Base-by-base conservation (phyloP, 345 rosid species). In the Nephelium lappaceum region DNA sequence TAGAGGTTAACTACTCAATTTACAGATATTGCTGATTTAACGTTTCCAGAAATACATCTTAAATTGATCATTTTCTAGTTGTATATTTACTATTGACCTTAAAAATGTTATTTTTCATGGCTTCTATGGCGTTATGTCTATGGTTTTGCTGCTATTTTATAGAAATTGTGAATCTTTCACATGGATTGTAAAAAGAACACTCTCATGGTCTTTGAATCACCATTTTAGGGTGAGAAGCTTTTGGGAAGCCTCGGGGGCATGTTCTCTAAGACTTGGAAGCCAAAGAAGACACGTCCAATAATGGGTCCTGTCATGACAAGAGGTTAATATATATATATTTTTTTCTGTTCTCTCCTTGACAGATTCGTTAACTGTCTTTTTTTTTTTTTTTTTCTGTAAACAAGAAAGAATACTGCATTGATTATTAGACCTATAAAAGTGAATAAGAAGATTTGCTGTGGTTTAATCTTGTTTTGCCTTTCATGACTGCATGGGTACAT, bases 221-320 rank as follows among this genome's bases (percentile, higher is more conserved):
- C 74, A 73, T 89, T 83, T 47, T 87, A 96, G 99, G 98, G 99
- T 71, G 99, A 96, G 87, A 96, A 93, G 89, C 94, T 96, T 77
- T 86, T 96, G 78, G 98, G 98, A 71, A 94, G 89, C 81, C 98
- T 96, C 75, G 99, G 99, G 62, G 95, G 98, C 71, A 88, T 96
- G 80, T 93, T 93, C 77, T 89, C 95, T 60, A 96, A 55, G 85
- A 93, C 93, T 7, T 96, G 99, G 99, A 96, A 94, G 85, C 98
- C 98, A 7, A 94, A 93, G 86, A 96, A 89, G 89, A 89, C 88
- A 72, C 94, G 87, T 74, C 78, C 83, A 43, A 88, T 96, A 10
- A 79, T 69, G 14, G 98, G 99, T 57, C 98, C 98, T 47, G 79
- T 85, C 57, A 78, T 87, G 45, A 89, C 92, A 43, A 84, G 87